A percentile compares a stretch with the other conserved stretches of the same genome.
phyloP scores from a whole-genome alignment of 1,139 yeast species.

The Pichia sp. region DNA sequence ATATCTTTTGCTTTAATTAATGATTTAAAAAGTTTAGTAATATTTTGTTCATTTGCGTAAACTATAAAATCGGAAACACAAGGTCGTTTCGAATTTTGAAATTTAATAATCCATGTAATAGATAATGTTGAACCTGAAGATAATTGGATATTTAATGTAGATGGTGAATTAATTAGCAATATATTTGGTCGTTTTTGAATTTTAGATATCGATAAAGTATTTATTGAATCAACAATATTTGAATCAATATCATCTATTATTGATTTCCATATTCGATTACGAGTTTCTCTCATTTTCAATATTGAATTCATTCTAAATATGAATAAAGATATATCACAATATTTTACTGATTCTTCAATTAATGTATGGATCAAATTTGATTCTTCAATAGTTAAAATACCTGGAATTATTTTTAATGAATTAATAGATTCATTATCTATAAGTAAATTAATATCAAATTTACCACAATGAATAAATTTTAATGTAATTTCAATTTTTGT shows the following conservation, averaged over 20 bases:
- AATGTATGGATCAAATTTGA: constrained; percentile 6
- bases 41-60: not conserved
- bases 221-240: not conserved
- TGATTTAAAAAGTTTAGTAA: constrained; percentile 4
- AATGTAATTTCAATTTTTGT: too few species aligned
- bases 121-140: not conserved
- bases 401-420: not conserved
- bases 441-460: not conserved
- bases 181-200: not conserved
- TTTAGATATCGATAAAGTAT: not conserved
- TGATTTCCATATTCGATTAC: constrained; percentile 12
- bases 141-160: not conserved
- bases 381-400: not conserved
- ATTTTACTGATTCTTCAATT: constrained; percentile 12
- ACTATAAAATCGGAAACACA: constrained; percentile 10
- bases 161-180: constrained; percentile 7
- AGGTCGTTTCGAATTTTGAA: not conserved
- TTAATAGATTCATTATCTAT: not conserved
- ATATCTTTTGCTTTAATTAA: constrained; percentile 6
- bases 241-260: constrained; percentile 5
- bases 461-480: not conserved
- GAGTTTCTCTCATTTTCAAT: constrained; percentile 9
- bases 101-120: constrained; percentile 8
- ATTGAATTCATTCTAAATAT: constrained; percentile 16
- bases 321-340: constrained; percentile 22